Evolutionary conservation across 495 filamentous ascomycete species (phyloP), one percentile per base, ranked within the genome.

Genomic region (Copromyces sp.): DNA sequence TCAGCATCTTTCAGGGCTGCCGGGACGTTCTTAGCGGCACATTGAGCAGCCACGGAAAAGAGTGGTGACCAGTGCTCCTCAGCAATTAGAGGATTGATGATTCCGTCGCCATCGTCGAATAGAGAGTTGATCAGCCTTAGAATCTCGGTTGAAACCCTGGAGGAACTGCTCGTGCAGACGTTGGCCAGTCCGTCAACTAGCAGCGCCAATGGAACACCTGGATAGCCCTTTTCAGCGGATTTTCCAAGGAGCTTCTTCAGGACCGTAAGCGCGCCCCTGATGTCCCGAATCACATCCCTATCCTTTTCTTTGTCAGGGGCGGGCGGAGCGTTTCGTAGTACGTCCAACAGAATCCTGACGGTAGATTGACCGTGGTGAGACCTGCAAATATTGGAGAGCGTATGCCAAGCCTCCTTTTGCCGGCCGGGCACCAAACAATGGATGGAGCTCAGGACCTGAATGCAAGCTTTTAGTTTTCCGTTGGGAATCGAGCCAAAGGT

Each of bases 381-480:
- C 76, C 87, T 90, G 75, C 91, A 92, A 9, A 97, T 82, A 77
- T 92, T 94, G 77, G 87, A 86, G 42, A 95, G 87, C 20, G 91
- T 89, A 68, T 89, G 88, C 86, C 94, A 97, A 7, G 93, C 90
- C 32, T 88, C 87, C 42, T 92, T 89, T 70, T 89, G 87, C 20
- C 94, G 85, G 69, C 85, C 84, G 40, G 86, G 87, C 24, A 97
- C 87, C 24, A 93, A 88, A 69, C 91, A 89, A 78, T 94, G 91
- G 37, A 95, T 93, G 71, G 90, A 91, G 81, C 93, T 95, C 69
- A 98, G 85, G 17, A 95, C 87, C 77, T 93, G 89, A 29, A 98
- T 82, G 76, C 93, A 92, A 70, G 86, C 84, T 74, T 86, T 83
- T 29, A 97, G 86, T 74, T 88, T 90, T 72, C 81, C 78, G 61